Evolutionary conservation across 768 basidiomycete genomes (phyloP).

Genomic region (Hericium rajendrae): DNA sequence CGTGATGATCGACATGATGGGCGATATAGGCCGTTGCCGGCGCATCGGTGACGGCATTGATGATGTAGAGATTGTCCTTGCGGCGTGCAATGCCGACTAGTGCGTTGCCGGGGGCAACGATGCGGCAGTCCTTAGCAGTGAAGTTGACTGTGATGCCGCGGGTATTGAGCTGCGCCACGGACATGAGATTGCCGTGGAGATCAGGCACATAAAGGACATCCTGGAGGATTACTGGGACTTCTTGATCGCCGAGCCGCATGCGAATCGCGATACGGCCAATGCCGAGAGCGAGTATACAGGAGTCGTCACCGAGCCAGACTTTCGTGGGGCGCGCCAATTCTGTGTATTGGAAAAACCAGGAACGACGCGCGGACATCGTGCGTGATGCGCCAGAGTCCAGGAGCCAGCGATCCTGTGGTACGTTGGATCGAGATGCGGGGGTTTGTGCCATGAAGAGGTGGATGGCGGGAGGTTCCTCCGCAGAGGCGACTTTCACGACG

Average conservation of each 20-base stretch:
- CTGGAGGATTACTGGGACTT: neutral
- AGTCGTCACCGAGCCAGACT: slow-evolving; percentile 12
- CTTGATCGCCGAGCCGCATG: neutral
- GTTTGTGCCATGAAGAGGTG: neutral
- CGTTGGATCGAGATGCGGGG: neutral
- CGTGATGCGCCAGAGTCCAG: slow-evolving; percentile 13
- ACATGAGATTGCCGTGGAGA: neutral
- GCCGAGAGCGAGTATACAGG: neutral
- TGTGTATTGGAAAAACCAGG: neutral
- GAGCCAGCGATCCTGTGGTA: slow-evolving; percentile 4
- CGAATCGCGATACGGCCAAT: neutral
- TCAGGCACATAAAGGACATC: neutral
- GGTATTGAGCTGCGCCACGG: neutral
- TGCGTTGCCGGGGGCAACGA: neutral
- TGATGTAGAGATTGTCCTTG: neutral
- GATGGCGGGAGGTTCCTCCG: neutral
- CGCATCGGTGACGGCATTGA: neutral
- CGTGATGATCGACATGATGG: no score
- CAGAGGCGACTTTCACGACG: neutral
- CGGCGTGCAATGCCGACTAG: neutral
- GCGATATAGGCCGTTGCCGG: neutral
- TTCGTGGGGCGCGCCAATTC: neutral
- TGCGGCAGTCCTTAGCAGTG: neutral
- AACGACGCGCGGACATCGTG: slow-evolving; percentile 9
- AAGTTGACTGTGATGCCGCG: neutral